phyloP scores from a whole-genome alignment of 352 stramenopile species.

The Phytophthora niederhauseri region DNA sequence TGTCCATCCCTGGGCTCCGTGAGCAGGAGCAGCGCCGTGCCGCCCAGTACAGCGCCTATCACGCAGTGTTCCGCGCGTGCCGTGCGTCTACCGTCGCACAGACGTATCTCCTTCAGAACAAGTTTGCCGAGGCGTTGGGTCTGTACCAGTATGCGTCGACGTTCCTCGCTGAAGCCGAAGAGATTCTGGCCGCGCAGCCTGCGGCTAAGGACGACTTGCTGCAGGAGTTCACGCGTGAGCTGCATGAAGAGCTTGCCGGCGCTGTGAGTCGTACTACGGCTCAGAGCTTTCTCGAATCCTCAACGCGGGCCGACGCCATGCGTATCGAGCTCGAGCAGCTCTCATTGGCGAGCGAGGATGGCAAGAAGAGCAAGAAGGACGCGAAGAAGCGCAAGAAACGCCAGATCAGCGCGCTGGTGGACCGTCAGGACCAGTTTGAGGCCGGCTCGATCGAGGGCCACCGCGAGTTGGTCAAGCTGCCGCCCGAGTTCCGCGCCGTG shows the following conservation, averaged over 20 bases:
- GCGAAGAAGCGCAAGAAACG: slow-evolving; percentile 48
- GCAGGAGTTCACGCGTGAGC: slow-evolving; percentile 64
- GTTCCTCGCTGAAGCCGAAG: slow-evolving; percentile 66
- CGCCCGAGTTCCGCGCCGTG: slow-evolving; percentile 65
- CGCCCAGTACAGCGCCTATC: slow-evolving; percentile 75
- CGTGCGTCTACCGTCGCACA: slow-evolving; percentile 67
- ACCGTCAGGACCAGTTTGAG: slow-evolving; percentile 50
- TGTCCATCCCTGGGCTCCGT: slow-evolving; percentile 61
- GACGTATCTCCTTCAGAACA: slow-evolving; percentile 65
- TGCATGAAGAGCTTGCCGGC: slow-evolving; percentile 66
- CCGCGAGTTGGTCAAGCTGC: slow-evolving; percentile 70
- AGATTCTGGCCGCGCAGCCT: slow-evolving; percentile 59
- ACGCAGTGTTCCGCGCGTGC: slow-evolving; percentile 69
- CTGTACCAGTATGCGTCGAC: slow-evolving; percentile 75
- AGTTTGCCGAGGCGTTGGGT: slow-evolving; percentile 71
- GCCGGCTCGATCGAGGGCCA: slow-evolving; percentile 48
- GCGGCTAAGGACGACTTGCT: slow-evolving; percentile 66
- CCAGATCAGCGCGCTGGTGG: slow-evolving; percentile 33
- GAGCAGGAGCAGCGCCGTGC: slow-evolving; percentile 57
- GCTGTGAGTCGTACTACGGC: slow-evolving; percentile 74
- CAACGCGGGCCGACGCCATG: slow-evolving; percentile 57
- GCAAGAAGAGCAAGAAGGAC: slow-evolving; percentile 63
- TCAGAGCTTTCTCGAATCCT: slow-evolving; percentile 71
- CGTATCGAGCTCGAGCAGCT: slow-evolving; percentile 73
- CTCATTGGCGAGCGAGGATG: slow-evolving; percentile 44